Conservation (phyloP, 2,329 filamentous ascomycete genomes). For the Orbilia oligospora region DNA sequence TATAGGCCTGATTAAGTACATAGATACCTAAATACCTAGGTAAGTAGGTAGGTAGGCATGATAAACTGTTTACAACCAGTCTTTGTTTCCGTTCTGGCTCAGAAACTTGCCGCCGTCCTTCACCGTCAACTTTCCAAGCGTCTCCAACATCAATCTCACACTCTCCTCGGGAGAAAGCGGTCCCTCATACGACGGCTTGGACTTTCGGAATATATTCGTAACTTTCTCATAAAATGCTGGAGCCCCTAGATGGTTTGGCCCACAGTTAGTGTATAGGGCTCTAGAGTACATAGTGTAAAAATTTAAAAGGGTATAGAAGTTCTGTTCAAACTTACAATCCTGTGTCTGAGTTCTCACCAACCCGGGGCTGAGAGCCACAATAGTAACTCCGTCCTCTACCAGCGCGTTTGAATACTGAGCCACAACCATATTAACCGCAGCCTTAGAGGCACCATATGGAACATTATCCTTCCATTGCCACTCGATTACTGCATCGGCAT, state of each 20-base stretch:
- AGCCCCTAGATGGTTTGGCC: slow-evolving; percentile 25
- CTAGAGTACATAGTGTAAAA: too few species aligned
- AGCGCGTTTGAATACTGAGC: slow-evolving; percentile 66
- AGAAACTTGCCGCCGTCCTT: slow-evolving; percentile 71
- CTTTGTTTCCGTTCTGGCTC: slow-evolving; percentile 72
- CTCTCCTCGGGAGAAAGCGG: slow-evolving; percentile 67
- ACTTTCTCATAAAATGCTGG: slow-evolving; percentile 62
- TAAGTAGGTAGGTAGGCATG: too few species aligned
- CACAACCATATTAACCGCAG: slow-evolving; percentile 67
- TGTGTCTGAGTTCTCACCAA: slow-evolving; percentile 63
- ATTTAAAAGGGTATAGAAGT: too few species aligned
- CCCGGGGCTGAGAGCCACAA: slow-evolving; percentile 54
- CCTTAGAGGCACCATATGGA: slow-evolving; percentile 67
- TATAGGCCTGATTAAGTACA: not conserved
- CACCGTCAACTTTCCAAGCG: slow-evolving; percentile 68
- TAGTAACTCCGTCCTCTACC: slow-evolving; percentile 40
- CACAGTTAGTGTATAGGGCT: not conserved
- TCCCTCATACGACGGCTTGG: slow-evolving; percentile 68
- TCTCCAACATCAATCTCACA: slow-evolving; percentile 65
- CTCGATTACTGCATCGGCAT: slow-evolving; percentile 64
- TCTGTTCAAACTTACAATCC: slow-evolving; percentile 34
- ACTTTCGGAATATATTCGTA: slow-evolving; percentile 65
- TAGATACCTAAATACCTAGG: too few species aligned
- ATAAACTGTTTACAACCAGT: slow-evolving; percentile 70
- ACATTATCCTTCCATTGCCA: slow-evolving; percentile 63